Conservation (phyloP, 768 basidiomycete genomes). For the Royoungia palumana region DNA sequence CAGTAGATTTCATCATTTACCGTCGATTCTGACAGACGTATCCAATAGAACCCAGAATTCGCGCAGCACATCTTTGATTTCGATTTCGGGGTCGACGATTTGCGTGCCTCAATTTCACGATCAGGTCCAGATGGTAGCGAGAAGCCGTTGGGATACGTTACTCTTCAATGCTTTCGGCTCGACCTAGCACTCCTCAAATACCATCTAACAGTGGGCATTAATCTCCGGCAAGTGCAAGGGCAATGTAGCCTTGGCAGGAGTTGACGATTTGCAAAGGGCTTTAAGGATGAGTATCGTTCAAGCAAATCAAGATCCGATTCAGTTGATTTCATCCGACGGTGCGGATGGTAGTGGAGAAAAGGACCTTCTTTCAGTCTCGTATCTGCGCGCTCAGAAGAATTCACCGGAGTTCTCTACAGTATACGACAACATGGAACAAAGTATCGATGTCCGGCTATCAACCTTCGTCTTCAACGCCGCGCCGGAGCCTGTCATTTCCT, state of each 20-base stretch:
- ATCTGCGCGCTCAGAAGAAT: conserved; percentile 72
- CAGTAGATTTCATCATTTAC: conserved; percentile 23
- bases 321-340: conserved; percentile 63
- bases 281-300: conserved; percentile 74
- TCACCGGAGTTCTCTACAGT: conserved; percentile 82
- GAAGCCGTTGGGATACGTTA: conserved; percentile 71
- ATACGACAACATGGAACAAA: conserved; percentile 86
- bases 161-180: conserved; percentile 75
- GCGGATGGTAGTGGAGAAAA: conserved; percentile 39
- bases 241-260: background rate
- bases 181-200: conserved; percentile 73
- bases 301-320: conserved; percentile 47
- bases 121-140: conserved; percentile 61
- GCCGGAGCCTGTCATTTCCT: conserved; percentile 83
- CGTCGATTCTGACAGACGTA: background rate
- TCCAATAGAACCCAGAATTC: conserved; percentile 32
- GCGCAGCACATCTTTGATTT: conserved; percentile 74
- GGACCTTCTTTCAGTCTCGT: conserved; percentile 77
- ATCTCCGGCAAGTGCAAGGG: conserved; percentile 53
- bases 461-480: conserved; percentile 87
- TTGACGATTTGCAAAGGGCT: conserved; percentile 44
- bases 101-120: conserved; percentile 78
- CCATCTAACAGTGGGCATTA: conserved; percentile 83
- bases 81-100: conserved; percentile 79
- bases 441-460: conserved; percentile 80